A percentile compares a stretch with the other conserved stretches of the same genome.
These are phyloP conservation scores for Immersiella caudata DNA, from an alignment of 495 filamentous ascomycete genomes.

Conservation along the genomic window DNA sequence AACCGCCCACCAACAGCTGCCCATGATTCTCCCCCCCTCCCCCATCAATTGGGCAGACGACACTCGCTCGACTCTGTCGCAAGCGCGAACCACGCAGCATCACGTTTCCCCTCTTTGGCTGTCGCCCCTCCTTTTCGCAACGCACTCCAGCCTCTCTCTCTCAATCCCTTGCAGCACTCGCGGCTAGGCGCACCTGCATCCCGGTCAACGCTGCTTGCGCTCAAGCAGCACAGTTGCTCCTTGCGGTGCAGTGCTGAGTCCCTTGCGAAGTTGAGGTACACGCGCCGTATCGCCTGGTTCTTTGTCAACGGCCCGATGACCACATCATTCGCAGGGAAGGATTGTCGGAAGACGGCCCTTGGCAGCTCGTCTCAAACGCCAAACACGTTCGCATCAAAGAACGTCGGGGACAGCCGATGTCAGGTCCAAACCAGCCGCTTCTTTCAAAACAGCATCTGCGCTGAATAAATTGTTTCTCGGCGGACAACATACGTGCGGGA, in stretches of 20 bases:
- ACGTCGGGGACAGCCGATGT: neutral
- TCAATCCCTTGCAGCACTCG: neutral
- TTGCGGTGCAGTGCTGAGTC: neutral
- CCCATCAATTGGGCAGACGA: conserved; percentile 5
- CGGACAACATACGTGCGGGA: neutral
- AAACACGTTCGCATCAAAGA: neutral
- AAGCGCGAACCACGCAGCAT: neutral
- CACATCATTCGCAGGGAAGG: neutral
- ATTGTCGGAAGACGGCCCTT: neutral
- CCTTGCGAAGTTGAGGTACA: conserved; percentile 2
- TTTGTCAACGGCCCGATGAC: conserved; percentile 6
- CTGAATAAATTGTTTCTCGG: conserved; percentile 1
- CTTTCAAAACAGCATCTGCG: conserved; percentile 3
- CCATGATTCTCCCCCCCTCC: no score
- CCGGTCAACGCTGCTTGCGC: neutral
- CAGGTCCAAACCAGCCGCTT: neutral
- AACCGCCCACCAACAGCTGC: neutral
- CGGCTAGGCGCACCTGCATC: neutral
- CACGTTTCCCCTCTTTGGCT: neutral
- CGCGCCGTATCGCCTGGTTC: neutral
- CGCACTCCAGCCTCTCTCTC: neutral
- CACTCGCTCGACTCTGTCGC: neutral
- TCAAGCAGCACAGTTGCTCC: neutral
- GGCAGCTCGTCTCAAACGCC: neutral
- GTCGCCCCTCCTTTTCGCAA: neutral